Percentiles rank a stretch among this genome's conserved stretches.
Conservation (phyloP, 805 yeast species). For the Pichia scutulata region DNA sequence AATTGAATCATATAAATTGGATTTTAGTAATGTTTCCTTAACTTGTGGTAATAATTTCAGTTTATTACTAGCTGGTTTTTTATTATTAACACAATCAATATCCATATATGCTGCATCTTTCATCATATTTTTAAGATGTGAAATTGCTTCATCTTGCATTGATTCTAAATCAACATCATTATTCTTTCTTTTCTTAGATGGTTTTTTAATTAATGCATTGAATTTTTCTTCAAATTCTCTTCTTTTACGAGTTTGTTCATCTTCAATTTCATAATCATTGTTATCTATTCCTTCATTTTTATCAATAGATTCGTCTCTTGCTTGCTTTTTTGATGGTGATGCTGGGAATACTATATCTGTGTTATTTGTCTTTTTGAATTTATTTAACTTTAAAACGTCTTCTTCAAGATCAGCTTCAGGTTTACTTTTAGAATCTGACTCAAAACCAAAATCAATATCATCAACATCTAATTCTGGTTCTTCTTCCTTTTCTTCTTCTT, state of each 20-base stretch:
- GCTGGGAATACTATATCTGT: background rate
- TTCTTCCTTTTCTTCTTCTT: slow-evolving; percentile 8
- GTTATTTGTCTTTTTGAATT: slow-evolving; percentile 9
- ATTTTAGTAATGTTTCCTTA: slow-evolving; percentile 64
- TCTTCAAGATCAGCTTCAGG: slow-evolving; percentile 20
- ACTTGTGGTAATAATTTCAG: slow-evolving; percentile 76
- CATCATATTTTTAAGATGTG: slow-evolving; percentile 80
- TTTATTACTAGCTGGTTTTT: slow-evolving; percentile 68
- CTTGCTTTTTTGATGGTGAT: background rate
- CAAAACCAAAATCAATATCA: background rate
- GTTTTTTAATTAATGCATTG: slow-evolving; percentile 65
- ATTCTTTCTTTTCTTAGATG: slow-evolving; percentile 52
- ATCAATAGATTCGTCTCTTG: background rate
- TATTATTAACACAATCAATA: slow-evolving; percentile 48
- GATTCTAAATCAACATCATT: slow-evolving; percentile 93
- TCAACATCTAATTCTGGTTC: background rate
- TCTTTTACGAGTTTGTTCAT: slow-evolving; percentile 42
- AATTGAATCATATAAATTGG: slow-evolving; percentile 83
- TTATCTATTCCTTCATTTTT: slow-evolving; percentile 2
- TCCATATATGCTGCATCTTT: slow-evolving; percentile 77
- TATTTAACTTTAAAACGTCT: slow-evolving; percentile 13
- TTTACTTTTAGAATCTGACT: slow-evolving; percentile 2
- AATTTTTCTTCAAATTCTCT: slow-evolving; percentile 74
- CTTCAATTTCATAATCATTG: slow-evolving; percentile 20
- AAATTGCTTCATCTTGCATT: slow-evolving; percentile 87